Conservation (phyloP, 2,329 filamentous ascomycete genomes). For the Hypocreales sp. region DNA sequence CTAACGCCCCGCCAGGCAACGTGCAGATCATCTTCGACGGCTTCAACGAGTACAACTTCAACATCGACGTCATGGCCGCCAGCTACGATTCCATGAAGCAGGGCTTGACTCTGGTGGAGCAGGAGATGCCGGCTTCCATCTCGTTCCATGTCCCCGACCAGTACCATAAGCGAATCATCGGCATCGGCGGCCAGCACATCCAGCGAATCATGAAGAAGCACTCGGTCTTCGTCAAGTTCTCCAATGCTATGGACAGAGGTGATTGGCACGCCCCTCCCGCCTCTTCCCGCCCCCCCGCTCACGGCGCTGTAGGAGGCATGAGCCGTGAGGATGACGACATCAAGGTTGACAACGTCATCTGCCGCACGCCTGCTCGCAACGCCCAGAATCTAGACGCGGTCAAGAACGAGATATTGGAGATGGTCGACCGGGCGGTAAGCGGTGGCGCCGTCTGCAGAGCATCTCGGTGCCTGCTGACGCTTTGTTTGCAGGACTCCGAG, state of each 20-base stretch:
- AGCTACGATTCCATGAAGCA: slow-evolving; percentile 92
- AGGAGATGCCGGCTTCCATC: slow-evolving; percentile 98
- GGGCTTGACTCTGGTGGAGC: slow-evolving; percentile 82
- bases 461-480: slow-evolving; percentile 1
- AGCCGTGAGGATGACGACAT: slow-evolving; percentile 95
- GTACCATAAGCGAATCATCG: slow-evolving; percentile 98
- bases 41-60: slow-evolving; percentile 99
- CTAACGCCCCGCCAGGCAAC: too few relatives aligned
- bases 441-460: neutral
- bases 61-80: slow-evolving; percentile 89
- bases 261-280: neutral
- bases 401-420: slow-evolving; percentile 97
- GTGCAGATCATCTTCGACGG: slow-evolving; percentile 98
- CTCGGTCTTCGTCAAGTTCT: slow-evolving; percentile 98
- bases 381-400: slow-evolving; percentile 93
- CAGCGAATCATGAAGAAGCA: slow-evolving; percentile 99
- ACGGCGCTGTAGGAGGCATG: slow-evolving; percentile 34
- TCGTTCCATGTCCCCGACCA: slow-evolving; percentile 98
- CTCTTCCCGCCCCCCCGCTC: slow-evolving; percentile 7
- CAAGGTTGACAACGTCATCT: slow-evolving; percentile 98
- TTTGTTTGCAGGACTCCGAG: slow-evolving; percentile 59
- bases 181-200: slow-evolving; percentile 95
- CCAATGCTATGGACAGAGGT: slow-evolving; percentile 95
- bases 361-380: slow-evolving; percentile 90
- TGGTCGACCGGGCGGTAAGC: slow-evolving; percentile 86